Evolutionary conservation across 768 basidiomycete species (phyloP).

Genomic region (Fistulinella prunicolor): DNA sequence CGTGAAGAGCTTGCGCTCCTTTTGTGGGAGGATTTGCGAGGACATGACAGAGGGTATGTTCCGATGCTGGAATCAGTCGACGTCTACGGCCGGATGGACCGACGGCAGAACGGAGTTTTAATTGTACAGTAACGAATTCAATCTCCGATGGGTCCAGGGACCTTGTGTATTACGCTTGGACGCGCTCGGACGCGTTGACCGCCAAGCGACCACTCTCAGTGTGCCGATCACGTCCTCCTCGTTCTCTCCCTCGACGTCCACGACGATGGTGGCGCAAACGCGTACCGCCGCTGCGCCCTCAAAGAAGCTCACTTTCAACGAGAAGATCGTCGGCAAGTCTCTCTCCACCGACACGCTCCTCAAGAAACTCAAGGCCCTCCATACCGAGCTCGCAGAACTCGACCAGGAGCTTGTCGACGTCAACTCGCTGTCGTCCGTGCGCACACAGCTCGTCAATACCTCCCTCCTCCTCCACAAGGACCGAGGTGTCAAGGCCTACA

Average conservation of each 20-base stretch:
- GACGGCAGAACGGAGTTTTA: neutral
- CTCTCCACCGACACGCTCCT: constrained; percentile 78
- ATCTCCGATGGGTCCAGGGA: constrained; percentile 8
- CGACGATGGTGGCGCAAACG: constrained; percentile 72
- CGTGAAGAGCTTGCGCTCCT: constrained; percentile 83
- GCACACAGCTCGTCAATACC: constrained; percentile 75
- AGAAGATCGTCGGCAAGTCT: constrained; percentile 76
- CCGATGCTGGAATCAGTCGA: too few species aligned
- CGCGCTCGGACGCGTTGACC: constrained; percentile 18
- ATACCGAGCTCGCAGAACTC: constrained; percentile 70
- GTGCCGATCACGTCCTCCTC: constrained; percentile 5
- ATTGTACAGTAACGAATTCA: too few species aligned
- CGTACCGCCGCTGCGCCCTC: constrained; percentile 52
- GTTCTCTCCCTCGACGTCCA: neutral
- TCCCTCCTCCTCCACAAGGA: constrained; percentile 92
- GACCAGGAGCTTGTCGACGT: constrained; percentile 88
- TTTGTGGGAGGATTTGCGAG: constrained; percentile 55
- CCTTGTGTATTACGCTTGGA: neutral
- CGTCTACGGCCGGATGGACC: too few species aligned
- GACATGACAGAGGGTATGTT: constrained; percentile 15
- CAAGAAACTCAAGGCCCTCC: constrained; percentile 81
- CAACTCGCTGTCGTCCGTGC: constrained; percentile 61
- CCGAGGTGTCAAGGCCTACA: constrained; percentile 91
- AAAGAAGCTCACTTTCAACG: constrained; percentile 71
- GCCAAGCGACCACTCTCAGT: too few species aligned